Conservation (phyloP, 805 yeast genomes). For the Barnettozyma salicaria region DNA sequence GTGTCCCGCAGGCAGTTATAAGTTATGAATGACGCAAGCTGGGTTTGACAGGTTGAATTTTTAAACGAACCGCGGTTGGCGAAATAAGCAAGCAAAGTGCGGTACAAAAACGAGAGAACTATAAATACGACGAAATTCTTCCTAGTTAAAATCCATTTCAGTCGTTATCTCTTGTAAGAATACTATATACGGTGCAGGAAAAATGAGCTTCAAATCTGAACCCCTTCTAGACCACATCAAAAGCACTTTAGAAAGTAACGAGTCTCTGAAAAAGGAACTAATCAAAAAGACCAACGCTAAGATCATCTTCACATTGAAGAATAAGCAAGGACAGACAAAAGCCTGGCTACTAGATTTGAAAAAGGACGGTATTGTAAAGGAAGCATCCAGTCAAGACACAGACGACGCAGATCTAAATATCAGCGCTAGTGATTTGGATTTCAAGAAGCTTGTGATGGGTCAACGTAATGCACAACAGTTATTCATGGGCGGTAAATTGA, state of each 20-base stretch:
- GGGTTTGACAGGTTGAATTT: too few relatives aligned
- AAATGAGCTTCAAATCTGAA: constrained; percentile 25
- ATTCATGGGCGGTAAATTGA: constrained; percentile 78
- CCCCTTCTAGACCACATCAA: constrained; percentile 21
- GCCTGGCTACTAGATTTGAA: constrained; percentile 68
- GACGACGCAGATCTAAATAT: constrained; percentile 56
- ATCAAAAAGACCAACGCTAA: constrained; percentile 45
- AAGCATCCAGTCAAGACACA: constrained; percentile 41
- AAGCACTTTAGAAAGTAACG: constrained; percentile 16
- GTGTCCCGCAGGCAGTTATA: too few relatives aligned
- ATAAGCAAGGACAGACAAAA: constrained; percentile 46
- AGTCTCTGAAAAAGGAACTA: constrained; percentile 16
- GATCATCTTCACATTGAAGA: constrained; percentile 61
- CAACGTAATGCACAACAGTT: constrained; percentile 81
- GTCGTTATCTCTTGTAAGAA: too few relatives aligned
- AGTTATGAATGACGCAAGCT: too few relatives aligned
- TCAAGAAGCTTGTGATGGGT: constrained; percentile 65
- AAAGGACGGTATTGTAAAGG: constrained; percentile 40
- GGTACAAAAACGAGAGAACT: neutral
- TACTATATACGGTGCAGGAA: too few relatives aligned
- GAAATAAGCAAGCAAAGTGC: too few relatives aligned
- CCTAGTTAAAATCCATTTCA: neutral
- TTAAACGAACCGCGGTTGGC: too few relatives aligned
- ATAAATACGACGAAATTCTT: neutral
- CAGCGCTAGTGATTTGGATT: constrained; percentile 59